These are phyloP conservation scores for Epichloe glyceriae DNA, from an alignment of 2,329 filamentous ascomycete species.

Conservation along the genomic window DNA sequence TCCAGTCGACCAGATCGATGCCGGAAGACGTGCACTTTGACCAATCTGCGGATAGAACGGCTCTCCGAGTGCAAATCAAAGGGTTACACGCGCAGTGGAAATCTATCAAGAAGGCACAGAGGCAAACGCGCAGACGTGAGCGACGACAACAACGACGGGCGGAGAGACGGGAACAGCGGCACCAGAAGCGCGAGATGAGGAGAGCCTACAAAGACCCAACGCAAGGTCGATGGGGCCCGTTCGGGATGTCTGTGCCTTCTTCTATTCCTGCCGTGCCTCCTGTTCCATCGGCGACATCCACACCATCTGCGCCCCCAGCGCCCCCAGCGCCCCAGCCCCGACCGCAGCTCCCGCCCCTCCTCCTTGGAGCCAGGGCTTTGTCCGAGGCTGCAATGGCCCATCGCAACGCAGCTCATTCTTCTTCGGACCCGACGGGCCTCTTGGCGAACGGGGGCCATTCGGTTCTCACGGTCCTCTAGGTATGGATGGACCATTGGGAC, in stretches of 20 bases:
- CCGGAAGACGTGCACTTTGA: background rate
- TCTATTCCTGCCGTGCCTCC: background rate
- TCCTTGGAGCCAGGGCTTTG: background rate
- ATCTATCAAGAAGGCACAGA: conserved; percentile 17
- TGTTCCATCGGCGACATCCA: background rate
- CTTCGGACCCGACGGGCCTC: background rate
- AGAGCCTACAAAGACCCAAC: conserved; percentile 18
- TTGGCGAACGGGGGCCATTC: background rate
- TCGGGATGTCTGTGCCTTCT: conserved; percentile 1
- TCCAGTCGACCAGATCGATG: conserved; percentile 25
- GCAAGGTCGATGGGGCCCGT: conserved; percentile 9
- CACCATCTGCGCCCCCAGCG: background rate
- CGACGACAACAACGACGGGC: conserved; percentile 16
- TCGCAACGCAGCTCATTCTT: background rate
- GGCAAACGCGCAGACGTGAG: conserved; percentile 17
- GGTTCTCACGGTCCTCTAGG: background rate
- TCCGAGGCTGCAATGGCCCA: background rate
- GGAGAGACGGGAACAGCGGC: conserved; percentile 21
- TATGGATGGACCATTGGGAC: no score
- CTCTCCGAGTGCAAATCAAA: conserved; percentile 31
- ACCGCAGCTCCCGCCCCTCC: conserved; percentile 1
- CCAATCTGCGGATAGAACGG: conserved; percentile 14
- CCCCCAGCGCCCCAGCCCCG: background rate
- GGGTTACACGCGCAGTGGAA: conserved; percentile 31
- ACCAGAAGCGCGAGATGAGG: conserved; percentile 18